Evolutionary conservation across 768 basidiomycete species (phyloP).

Genomic region (Boletus insuetus): DNA sequence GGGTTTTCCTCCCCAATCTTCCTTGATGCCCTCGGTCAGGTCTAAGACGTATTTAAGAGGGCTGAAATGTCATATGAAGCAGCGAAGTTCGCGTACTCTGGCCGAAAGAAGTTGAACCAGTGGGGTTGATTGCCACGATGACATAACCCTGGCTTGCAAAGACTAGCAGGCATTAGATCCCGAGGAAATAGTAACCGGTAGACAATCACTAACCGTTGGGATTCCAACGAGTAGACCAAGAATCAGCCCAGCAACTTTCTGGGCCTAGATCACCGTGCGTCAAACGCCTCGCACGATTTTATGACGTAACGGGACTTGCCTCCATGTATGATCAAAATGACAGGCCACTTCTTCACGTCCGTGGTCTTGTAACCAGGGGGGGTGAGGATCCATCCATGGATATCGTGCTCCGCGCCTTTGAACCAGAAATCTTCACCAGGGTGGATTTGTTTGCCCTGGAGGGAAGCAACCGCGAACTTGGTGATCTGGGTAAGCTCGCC

Average conservation of each 20-base stretch:
- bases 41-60: conserved; percentile 38
- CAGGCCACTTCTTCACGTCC: conserved; percentile 73
- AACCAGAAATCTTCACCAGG: conserved; percentile 87
- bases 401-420: conserved; percentile 69
- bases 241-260: conserved; percentile 85
- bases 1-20: conserved; percentile 86
- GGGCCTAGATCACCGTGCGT: conserved; percentile 45
- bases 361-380: conserved; percentile 73
- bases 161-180: conserved; percentile 37
- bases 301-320: conserved; percentile 34
- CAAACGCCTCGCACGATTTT: neutral
- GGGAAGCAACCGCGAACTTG: conserved; percentile 51
- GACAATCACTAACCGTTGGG: conserved; percentile 54
- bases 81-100: conserved; percentile 49
- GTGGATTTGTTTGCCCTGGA: conserved; percentile 57
- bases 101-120: conserved; percentile 91
- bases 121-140: conserved; percentile 85
- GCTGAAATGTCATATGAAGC: neutral
- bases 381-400: conserved; percentile 85
- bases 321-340: conserved; percentile 79
- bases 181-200: neutral
- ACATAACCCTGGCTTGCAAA: conserved; percentile 91
- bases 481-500: conserved; percentile 58
- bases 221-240: conserved; percentile 93
- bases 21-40: conserved; percentile 74